Conservation (phyloP, 139 green algal genomes). For the Pseudopediastrum boryanum region DNA sequence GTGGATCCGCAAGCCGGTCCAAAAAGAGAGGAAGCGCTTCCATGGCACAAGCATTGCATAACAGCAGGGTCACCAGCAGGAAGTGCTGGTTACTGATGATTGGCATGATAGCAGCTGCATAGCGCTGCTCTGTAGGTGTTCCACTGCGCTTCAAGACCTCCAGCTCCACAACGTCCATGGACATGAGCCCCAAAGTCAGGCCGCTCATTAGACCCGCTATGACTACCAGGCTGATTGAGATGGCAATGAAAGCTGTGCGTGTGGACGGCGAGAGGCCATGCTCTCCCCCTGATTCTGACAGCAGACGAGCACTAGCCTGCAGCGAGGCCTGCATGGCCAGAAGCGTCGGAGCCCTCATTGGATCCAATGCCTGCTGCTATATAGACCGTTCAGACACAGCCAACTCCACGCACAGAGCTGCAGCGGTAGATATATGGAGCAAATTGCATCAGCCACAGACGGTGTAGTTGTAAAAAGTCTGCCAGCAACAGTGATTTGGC, state of each 20-base stretch:
- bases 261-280: background rate
- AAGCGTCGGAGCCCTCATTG: background rate
- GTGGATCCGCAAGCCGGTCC: conserved; percentile 69
- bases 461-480: too few species aligned
- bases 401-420: too few species aligned
- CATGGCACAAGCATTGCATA: conserved; percentile 70
- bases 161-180: conserved; percentile 65
- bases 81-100: conserved; percentile 49
- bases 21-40: conserved; percentile 83
- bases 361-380: too few species aligned
- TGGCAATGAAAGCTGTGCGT: background rate
- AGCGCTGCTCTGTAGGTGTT: conserved; percentile 52
- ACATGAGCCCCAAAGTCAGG: conserved; percentile 83
- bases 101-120: conserved; percentile 40
- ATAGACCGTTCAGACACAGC: too few species aligned
- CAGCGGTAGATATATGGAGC: too few species aligned
- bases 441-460: too few species aligned
- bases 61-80: conserved; percentile 69
- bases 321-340: conserved; percentile 24
- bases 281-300: too few species aligned
- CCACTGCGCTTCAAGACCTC: conserved; percentile 73
- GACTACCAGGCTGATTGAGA: conserved; percentile 14
- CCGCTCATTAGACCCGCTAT: conserved; percentile 72
- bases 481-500: too few species aligned
- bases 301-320: background rate